A percentile compares a stretch with the other conserved stretches of the same genome.
phyloP scores from a whole-genome alignment of 2,329 filamentous ascomycete genomes.

The Aspergillus japonicus region DNA sequence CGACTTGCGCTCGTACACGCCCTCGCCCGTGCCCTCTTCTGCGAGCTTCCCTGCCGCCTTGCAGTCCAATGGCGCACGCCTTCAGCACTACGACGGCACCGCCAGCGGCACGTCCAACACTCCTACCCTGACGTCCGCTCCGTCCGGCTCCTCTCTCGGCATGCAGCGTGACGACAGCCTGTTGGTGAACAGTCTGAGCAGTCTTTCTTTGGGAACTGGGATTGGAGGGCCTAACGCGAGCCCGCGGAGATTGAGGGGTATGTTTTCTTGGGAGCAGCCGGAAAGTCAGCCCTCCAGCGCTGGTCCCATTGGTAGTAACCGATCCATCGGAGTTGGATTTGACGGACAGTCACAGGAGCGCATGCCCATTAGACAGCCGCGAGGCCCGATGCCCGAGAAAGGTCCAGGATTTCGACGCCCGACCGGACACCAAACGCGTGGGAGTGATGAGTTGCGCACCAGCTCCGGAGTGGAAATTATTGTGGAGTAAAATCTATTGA shows the following conservation, averaged over 20 bases:
- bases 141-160: conserved; percentile 48
- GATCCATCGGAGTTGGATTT: conserved; percentile 59
- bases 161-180: conserved; percentile 57
- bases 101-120: conserved; percentile 62
- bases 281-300: conserved; percentile 48
- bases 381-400: conserved; percentile 60
- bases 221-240: conserved; percentile 50
- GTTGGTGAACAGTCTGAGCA: conserved; percentile 63
- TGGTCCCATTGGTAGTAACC: conserved; percentile 64
- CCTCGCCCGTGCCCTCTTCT: conserved; percentile 85
- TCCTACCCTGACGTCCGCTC: conserved; percentile 64
- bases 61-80: conserved; percentile 61
- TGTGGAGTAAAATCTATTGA: conserved; percentile 54
- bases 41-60: conserved; percentile 78
- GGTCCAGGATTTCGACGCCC: conserved; percentile 59
- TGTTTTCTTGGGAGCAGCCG: conserved; percentile 61
- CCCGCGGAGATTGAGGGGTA: conserved; percentile 59
- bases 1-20: conserved; percentile 90
- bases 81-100: conserved; percentile 57
- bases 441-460: conserved; percentile 63
- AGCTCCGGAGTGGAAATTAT: conserved; percentile 63
- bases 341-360: conserved; percentile 56
- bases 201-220: conserved; percentile 57
- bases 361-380: conserved; percentile 60
- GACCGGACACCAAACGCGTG: conserved; percentile 61